A percentile compares a stretch with the other conserved stretches of the same genome.
Evolutionary conservation across 1,284 basidiomycete genomes (phyloP).

Genomic region (Melampsora larici-populina): DNA sequence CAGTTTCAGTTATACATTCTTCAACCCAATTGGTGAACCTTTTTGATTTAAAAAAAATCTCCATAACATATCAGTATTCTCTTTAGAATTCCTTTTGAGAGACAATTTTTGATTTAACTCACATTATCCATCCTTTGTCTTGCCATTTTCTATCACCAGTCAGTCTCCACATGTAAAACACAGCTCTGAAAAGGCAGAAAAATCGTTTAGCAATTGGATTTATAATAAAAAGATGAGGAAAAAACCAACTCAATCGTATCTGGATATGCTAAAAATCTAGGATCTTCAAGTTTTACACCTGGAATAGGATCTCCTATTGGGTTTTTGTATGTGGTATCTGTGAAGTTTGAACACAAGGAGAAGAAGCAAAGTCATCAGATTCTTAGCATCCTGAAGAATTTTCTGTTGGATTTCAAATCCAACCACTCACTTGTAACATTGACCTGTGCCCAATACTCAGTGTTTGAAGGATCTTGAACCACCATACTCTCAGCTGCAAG

Average conservation of each 20-base stretch:
- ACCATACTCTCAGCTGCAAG: constrained; percentile 30
- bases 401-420: neutral
- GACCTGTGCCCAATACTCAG: constrained; percentile 5
- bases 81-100: no score
- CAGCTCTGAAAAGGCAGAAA: constrained; percentile 55
- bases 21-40: constrained; percentile 41
- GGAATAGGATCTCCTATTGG: constrained; percentile 4
- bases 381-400: neutral
- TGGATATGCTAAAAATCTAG: constrained; percentile 13
- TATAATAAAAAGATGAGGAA: neutral
- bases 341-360: neutral
- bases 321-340: neutral
- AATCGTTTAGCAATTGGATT: constrained; percentile 57
- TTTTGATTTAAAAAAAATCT: neutral
- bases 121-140: constrained; percentile 61
- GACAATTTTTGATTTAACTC: constrained; percentile 16
- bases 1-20: constrained; percentile 30
- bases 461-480: constrained; percentile 7
- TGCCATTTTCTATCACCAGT: constrained; percentile 60
- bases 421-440: neutral
- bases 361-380: neutral
- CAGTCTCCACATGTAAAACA: constrained; percentile 60
- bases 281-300: constrained; percentile 29
- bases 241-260: constrained; percentile 34
- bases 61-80: neutral